A percentile compares a stretch with the other conserved stretches of the same genome.
Evolutionary conservation across 192 early-diverging fungal species (phyloP).

Genomic region (Geosiphon pyriformis): DNA sequence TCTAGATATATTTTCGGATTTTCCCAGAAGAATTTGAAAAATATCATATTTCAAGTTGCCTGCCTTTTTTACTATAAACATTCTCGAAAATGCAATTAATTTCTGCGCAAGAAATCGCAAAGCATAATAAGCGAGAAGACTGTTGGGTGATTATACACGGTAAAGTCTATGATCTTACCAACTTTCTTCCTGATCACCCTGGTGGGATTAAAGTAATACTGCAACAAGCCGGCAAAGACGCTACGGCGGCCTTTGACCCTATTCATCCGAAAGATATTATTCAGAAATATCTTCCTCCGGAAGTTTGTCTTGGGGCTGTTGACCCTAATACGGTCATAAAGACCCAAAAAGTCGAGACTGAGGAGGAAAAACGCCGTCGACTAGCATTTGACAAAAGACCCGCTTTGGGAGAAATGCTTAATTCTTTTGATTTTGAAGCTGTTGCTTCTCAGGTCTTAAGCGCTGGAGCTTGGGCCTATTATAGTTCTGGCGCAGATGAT

Average conservation of each 20-base stretch:
- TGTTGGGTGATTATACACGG: constrained; percentile 61
- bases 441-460: constrained; percentile 52
- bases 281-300: constrained; percentile 39
- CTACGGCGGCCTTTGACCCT: constrained; percentile 56
- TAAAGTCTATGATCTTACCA: constrained; percentile 60
- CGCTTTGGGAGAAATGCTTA: constrained; percentile 51
- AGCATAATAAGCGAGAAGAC: constrained; percentile 29
- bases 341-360: constrained; percentile 24
- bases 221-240: constrained; percentile 65
- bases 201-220: constrained; percentile 55
- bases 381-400: constrained; percentile 44
- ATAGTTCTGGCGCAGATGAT: constrained; percentile 74
- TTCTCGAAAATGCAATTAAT: constrained; percentile 1
- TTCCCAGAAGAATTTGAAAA: too few relatives aligned
- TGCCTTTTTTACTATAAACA: too few relatives aligned
- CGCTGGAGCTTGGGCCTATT: constrained; percentile 77
- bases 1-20: too few relatives aligned
- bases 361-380: constrained; percentile 31
- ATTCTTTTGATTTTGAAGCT: constrained; percentile 68
- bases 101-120: constrained; percentile 19
- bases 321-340: constrained; percentile 34
- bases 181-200: constrained; percentile 55
- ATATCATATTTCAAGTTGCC: too few relatives aligned
- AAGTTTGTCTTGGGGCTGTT: constrained; percentile 49
- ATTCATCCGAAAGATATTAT: constrained; percentile 69